Evolutionary conservation across 2,329 filamentous ascomycete species (phyloP).

Genomic region (Paecilomyces sp.): DNA sequence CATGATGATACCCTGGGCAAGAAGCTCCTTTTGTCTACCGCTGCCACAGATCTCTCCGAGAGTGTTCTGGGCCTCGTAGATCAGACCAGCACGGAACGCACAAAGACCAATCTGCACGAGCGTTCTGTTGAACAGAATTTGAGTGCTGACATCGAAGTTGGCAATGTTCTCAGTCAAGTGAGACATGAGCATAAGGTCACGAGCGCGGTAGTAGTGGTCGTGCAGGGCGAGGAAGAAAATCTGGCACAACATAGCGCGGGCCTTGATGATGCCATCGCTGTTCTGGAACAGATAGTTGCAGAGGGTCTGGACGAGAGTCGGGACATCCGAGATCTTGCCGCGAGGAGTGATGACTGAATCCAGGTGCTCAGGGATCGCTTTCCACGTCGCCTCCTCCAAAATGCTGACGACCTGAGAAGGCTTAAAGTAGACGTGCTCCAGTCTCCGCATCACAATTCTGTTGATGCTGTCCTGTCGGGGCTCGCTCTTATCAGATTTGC

Average conservation of each 20-base stretch:
- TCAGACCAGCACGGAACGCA: constrained; percentile 91
- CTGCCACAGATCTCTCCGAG: constrained; percentile 97
- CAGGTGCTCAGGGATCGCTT: constrained; percentile 60
- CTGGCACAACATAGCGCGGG: constrained; percentile 94
- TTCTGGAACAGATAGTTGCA: constrained; percentile 93
- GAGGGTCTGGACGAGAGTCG: constrained; percentile 69
- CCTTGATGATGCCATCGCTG: constrained; percentile 92
- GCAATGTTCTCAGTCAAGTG: constrained; percentile 95
- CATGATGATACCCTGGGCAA: constrained; percentile 97
- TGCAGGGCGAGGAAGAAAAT: constrained; percentile 98
- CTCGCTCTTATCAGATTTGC: constrained; percentile 62
- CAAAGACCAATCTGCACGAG: constrained; percentile 97
- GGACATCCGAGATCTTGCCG: constrained; percentile 58
- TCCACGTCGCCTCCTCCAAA: constrained; percentile 92
- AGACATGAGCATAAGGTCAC: constrained; percentile 99
- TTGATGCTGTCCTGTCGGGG: constrained; percentile 81
- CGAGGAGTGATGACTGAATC: constrained; percentile 79
- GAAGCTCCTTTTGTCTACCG: constrained; percentile 92
- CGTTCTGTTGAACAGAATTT: constrained; percentile 98
- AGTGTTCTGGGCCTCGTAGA: constrained; percentile 96
- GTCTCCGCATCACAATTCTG: constrained; percentile 82
- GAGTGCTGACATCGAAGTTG: constrained; percentile 93
- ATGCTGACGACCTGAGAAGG: constrained; percentile 88
- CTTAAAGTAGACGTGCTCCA: constrained; percentile 99
- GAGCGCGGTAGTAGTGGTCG: constrained; percentile 94